Evolutionary conservation across 352 stramenopile species (phyloP).

Genomic region (Phytopythium litorale): DNA sequence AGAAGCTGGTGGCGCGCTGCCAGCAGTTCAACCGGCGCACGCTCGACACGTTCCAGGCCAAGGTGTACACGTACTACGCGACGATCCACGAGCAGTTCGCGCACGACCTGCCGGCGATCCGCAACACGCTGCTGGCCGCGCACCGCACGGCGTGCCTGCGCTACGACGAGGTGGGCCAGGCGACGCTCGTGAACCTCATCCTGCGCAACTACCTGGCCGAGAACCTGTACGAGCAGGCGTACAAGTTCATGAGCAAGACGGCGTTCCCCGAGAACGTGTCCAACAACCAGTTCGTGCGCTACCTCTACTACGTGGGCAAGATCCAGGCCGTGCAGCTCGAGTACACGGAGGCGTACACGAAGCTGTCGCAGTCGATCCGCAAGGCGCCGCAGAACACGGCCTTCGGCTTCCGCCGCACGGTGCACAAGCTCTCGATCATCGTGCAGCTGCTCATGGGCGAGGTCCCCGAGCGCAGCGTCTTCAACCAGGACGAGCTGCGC

Average conservation of each 20-base stretch:
- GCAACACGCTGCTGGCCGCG: slow-evolving; percentile 61
- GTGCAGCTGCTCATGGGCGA: slow-evolving; percentile 98
- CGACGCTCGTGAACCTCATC: slow-evolving; percentile 89
- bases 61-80: slow-evolving; percentile 76
- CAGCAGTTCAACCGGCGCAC: slow-evolving; percentile 81
- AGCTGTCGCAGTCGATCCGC: slow-evolving; percentile 95
- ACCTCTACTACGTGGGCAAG: slow-evolving; percentile 96
- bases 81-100: slow-evolving; percentile 68
- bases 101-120: slow-evolving; percentile 55
- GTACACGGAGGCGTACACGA: slow-evolving; percentile 96
- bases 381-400: slow-evolving; percentile 96
- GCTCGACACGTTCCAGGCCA: slow-evolving; percentile 74
- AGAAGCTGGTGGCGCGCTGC: slow-evolving; percentile 53
- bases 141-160: slow-evolving; percentile 87
- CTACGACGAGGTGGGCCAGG: slow-evolving; percentile 89
- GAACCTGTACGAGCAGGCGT: slow-evolving; percentile 91
- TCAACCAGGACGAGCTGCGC: slow-evolving; percentile 89
- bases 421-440: slow-evolving; percentile 96
- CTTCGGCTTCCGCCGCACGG: slow-evolving; percentile 93
- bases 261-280: slow-evolving; percentile 88
- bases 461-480: slow-evolving; percentile 94
- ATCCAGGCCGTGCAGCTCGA: slow-evolving; percentile 97
- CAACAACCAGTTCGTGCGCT: slow-evolving; percentile 99
- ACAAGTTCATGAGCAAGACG: slow-evolving; percentile 91
- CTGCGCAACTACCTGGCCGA: slow-evolving; percentile 89